Evolutionary conservation across 2,329 filamentous ascomycete species (phyloP), one percentile per base, ranked within the genome.

Genomic region (Botrytis fabae): DNA sequence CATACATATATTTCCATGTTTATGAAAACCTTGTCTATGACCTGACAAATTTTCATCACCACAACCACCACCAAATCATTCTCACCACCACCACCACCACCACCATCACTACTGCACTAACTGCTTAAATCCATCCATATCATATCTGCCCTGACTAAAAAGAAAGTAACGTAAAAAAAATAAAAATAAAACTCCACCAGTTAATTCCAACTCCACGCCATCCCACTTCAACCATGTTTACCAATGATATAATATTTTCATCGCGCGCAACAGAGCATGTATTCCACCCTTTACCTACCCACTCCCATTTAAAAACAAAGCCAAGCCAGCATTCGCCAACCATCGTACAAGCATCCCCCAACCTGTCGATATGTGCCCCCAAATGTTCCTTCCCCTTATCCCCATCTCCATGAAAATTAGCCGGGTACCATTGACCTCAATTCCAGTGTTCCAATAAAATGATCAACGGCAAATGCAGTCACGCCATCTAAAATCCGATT

Each of bases 401-500:
- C 46, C 65, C 65, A 68, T 68, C 48, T 57, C 48, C 48, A 68
- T 68, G 65, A 68, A 68, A 57, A 68, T 68, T 68, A 68, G 35
- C 35, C 25, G 20, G 48, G 48, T 57, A 57, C 35, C 20, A 54
- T 54, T 68, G 32, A 42, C 16, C 25, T 20, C 16, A 68, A n/a
- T 54, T 66, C 20, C 54, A 44, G 54, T 32, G 35, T 70, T 60
- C 42, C 54, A 38, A 62, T 57, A 68, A 54, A 71, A 44, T 66
- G 48, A 54, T 71, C 61, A 71, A 66, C 62, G 48, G 48, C 40
- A 71, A 40, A 71, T 60, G 70, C 70, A 71, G 32, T 40, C 62
- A 32, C 70, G 48, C 61, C 61, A 71, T 71, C 70, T 71, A 71
- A 66, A 71, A 66, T 57, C 70, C 44, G 42, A 68, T 42, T 57